Evolutionary conservation across 805 yeast genomes (phyloP), one percentile per base, ranked within the genome.

Genomic region (Komagataella mondaviorum): DNA sequence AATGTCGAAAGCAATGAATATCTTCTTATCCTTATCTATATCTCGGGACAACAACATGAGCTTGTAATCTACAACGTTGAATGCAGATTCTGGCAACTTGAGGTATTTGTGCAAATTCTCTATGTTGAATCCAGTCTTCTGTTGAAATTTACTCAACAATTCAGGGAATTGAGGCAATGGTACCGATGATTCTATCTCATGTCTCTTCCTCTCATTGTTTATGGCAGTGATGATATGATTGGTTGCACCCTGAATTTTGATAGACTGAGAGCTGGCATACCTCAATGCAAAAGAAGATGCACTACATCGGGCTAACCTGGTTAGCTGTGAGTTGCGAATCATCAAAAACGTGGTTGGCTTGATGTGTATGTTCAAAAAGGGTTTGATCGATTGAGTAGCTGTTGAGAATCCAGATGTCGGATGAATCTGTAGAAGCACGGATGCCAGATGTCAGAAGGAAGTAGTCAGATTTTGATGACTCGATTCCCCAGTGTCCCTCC

Each of bases 1-100:
- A 22, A 52, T 48, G 44, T 54, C 56, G 45, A 54, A 54, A 18
- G 48, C 47, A 18, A 54, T 46, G 18, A 47, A 45, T 44, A 51
- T 44, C 18, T 24, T 51, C 14, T 10, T 12, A 36, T 49, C 48
- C 16, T 49, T 49, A 23, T 45, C 45, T 43, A 53, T 17, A 7
- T 20, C 23, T 36, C 53, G 52, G 22, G 49, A 44, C 46, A 54
- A 48, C 6, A 48, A 23, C 22, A 54, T 52, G 23, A 52, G 44
- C 23, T 52, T 54, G 12, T 54, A 53, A 8, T 53, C 53, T 17
- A 46, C 17, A 10, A 44, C 48, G 46, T 51, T 54, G 4, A 30
- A 30, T 4, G 39, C 14, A 16, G 30, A 18, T 23, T 16, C 36
- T 18, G 17, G 30, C 44, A 47, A 16, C 44, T 23, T 47, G 14